phyloP scores from a whole-genome alignment of 805 yeast genomes.

The Wickerhamomyces ciferrii region DNA sequence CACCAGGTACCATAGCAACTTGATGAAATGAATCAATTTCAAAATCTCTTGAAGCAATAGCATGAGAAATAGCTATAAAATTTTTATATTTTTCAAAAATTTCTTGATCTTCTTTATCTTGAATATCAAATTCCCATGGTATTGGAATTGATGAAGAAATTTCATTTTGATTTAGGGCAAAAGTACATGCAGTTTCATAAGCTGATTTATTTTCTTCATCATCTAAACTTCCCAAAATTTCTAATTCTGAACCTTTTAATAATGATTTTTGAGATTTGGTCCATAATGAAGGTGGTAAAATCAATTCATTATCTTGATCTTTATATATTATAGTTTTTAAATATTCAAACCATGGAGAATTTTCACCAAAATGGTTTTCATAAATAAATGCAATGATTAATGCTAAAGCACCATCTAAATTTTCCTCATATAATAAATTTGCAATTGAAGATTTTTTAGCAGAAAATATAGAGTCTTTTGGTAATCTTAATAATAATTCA shows the following conservation, averaged over 20 bases:
- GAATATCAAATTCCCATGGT: conserved; percentile 25
- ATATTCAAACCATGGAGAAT: conserved; percentile 80
- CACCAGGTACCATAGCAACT: conserved; percentile 81
- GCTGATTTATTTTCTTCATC: conserved; percentile 34
- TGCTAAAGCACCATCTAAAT: conserved; percentile 58
- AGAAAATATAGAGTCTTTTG: conserved; percentile 55
- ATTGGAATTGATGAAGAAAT: conserved; percentile 18
- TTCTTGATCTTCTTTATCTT: conserved; percentile 20
- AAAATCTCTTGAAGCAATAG: conserved; percentile 75
- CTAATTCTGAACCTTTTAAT: conserved; percentile 55
- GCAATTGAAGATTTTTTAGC: conserved; percentile 57
- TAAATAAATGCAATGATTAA: conserved; percentile 67
- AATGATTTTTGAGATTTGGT: conserved; percentile 35
- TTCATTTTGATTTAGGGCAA: conserved; percentile 24
- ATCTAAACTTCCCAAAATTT: conserved; percentile 56
- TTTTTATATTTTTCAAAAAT: conserved; percentile 26
- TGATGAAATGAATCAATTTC: conserved; percentile 73
- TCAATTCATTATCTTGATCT: conserved; percentile 24
- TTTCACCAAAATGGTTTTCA: conserved; percentile 51
- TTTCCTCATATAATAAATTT: conserved; percentile 58
- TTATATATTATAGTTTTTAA: conserved; percentile 42
- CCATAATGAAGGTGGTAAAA: conserved; percentile 69
- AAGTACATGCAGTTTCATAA: conserved; percentile 29
- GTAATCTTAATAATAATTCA: conserved; percentile 43
- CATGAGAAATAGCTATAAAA: conserved; percentile 55